phyloP scores from a whole-genome alignment of 208 protist genomes.

The Trypanosoma cruzi region DNA sequence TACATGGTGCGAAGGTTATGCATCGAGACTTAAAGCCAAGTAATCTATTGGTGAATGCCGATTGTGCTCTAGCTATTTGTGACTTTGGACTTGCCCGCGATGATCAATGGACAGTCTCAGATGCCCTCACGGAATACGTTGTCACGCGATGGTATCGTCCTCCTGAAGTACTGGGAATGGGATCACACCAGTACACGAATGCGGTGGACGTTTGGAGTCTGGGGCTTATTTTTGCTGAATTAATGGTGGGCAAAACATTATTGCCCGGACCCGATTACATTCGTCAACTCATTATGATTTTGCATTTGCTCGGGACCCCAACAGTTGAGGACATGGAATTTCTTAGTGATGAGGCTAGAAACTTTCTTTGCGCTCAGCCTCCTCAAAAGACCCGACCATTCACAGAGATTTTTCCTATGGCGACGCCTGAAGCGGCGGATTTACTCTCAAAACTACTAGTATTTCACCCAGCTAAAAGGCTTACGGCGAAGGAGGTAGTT shows the following conservation, averaged over 20 bases:
- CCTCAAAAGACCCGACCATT: conserved; percentile 44
- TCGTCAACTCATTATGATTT: conserved; percentile 82
- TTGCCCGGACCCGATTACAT: conserved; percentile 93
- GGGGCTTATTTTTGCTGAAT: conserved; percentile 98
- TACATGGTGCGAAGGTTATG: conserved; percentile 97
- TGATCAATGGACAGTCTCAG: conserved; percentile 51
- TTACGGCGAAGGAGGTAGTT: conserved; percentile 94
- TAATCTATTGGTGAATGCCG: conserved; percentile 96
- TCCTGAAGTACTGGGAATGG: conserved; percentile 97
- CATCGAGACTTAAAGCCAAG: conserved; percentile 97
- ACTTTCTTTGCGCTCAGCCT: conserved; percentile 77
- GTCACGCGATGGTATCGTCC: conserved; percentile 99
- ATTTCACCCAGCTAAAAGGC: conserved; percentile 96
- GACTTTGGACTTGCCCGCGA: conserved; percentile 94
- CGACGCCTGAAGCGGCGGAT: conserved; percentile 93
- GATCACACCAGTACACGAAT: conserved; percentile 93
- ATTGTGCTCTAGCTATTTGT: conserved; percentile 95
- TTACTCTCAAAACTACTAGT: conserved; percentile 94
- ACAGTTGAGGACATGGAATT: conserved; percentile 82
- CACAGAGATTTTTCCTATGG: conserved; percentile 92
- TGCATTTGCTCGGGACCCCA: conserved; percentile 81
- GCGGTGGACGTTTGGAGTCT: conserved; percentile 97
- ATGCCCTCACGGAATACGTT: conserved; percentile 96
- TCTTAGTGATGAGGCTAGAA: conserved; percentile 77
- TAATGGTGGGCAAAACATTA: conserved; percentile 97